Evolutionary conservation across 2,329 filamentous ascomycete genomes (phyloP).

Genomic region (Penicillium sp.): DNA sequence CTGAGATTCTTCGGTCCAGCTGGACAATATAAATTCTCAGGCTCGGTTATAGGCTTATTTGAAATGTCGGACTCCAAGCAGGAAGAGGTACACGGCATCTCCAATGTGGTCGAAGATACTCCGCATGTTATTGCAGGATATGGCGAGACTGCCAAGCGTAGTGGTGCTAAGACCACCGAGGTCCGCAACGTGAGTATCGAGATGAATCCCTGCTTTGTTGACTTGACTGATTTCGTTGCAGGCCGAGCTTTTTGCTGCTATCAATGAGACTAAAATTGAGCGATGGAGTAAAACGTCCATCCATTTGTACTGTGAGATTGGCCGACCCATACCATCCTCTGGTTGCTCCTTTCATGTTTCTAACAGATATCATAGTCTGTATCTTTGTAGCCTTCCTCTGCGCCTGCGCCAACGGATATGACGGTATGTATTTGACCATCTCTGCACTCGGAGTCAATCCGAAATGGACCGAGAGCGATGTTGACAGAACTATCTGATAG

Average conservation of each 20-base stretch:
- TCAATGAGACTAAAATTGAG: constrained; percentile 48
- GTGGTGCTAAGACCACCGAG: constrained; percentile 41
- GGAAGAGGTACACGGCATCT: constrained; percentile 23
- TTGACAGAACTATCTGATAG: constrained; percentile 2
- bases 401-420: constrained; percentile 35
- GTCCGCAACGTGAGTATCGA: constrained; percentile 41
- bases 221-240: constrained; percentile 16
- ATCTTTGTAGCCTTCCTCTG: constrained; percentile 45
- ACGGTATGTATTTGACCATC: constrained; percentile 15
- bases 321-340: background rate
- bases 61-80: constrained; percentile 22
- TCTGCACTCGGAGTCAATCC: background rate
- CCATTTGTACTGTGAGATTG: constrained; percentile 31
- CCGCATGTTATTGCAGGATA: constrained; percentile 16
- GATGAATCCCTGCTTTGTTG: background rate
- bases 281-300: constrained; percentile 31
- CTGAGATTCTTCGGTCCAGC: background rate
- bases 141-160: constrained; percentile 24
- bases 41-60: background rate
- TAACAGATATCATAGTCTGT: constrained; percentile 31
- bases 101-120: constrained; percentile 14
- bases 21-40: background rate
- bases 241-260: constrained; percentile 52
- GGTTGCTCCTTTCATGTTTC: background rate
- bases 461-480: background rate